Conservation (phyloP, 176 grass and related monocot genomes). For the Eragrostis curvula region DNA sequence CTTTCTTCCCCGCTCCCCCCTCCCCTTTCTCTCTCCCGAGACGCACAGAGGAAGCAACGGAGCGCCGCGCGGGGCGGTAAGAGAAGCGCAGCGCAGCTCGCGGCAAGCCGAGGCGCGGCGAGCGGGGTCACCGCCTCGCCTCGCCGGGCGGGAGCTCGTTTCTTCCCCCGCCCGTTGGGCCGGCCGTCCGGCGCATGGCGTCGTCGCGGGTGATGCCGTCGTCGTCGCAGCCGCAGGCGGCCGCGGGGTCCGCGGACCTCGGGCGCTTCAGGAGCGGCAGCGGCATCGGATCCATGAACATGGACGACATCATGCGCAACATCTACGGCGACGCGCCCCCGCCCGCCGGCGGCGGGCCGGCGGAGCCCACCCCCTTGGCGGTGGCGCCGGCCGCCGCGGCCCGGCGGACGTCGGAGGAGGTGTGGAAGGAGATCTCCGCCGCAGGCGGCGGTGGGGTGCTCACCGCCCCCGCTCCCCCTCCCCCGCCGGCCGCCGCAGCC, state of each 20-base stretch:
- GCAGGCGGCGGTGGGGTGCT: slow-evolving; percentile 21
- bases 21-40: background rate
- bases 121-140: background rate
- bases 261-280: slow-evolving; percentile 48
- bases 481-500: slow-evolving; percentile 1
- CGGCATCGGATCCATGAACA: slow-evolving; percentile 88
- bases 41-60: no score
- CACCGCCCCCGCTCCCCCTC: slow-evolving; percentile 4
- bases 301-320: slow-evolving; percentile 89
- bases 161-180: background rate
- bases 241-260: slow-evolving; percentile 50
- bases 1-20: background rate
- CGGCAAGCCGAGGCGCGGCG: no score
- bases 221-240: slow-evolving; percentile 53
- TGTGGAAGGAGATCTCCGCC: slow-evolving; percentile 82
- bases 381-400: background rate
- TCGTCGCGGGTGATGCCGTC: slow-evolving; percentile 77
- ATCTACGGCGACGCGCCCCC: slow-evolving; percentile 50
- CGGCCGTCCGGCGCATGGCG: slow-evolving; percentile 56
- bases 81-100: slow-evolving; percentile 5
- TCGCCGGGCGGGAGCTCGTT: background rate
- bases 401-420: slow-evolving; percentile 72
- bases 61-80: background rate
- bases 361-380: slow-evolving; percentile 1
- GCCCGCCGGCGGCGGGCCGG: background rate